Conservation (phyloP, 2,329 filamentous ascomycete genomes). For the Stromatinia cepivora region DNA sequence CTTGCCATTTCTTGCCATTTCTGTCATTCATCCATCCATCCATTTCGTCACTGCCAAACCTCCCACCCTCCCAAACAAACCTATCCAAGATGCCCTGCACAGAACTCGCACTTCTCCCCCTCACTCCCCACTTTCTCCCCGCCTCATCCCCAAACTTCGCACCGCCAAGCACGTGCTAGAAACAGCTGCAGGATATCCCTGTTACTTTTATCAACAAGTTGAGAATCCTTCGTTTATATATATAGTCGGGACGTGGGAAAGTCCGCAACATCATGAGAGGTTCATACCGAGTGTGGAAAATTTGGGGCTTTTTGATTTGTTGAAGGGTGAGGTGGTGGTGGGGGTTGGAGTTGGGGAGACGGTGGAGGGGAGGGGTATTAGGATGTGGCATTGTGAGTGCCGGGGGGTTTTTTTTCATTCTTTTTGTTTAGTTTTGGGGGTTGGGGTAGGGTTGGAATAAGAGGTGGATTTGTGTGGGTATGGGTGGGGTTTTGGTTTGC, state of each 20-base stretch:
- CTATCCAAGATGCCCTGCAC: constrained; percentile 5
- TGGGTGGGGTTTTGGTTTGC: neutral
- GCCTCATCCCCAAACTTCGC: neutral
- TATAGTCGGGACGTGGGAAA: constrained; percentile 49
- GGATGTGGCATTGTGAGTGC: constrained; percentile 47
- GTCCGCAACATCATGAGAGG: constrained; percentile 44
- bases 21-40: neutral
- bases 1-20: neutral
- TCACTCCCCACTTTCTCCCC: constrained; percentile 2
- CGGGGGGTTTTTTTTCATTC: constrained; percentile 28
- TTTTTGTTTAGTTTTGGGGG: neutral
- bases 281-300: constrained; percentile 48
- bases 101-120: constrained; percentile 6
- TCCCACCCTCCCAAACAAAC: neutral
- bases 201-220: constrained; percentile 46
- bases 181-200: constrained; percentile 41
- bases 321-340: constrained; percentile 39
- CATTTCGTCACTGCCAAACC: neutral
- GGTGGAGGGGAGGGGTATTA: constrained; percentile 36
- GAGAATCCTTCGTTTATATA: constrained; percentile 47
- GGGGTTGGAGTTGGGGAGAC: constrained; percentile 34
- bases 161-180: constrained; percentile 2
- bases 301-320: constrained; percentile 42
- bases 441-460: too few relatives aligned
- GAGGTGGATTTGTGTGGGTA: neutral